Base-by-base conservation (phyloP, 2,329 filamentous ascomycete species). In the Botrytis medusae region DNA sequence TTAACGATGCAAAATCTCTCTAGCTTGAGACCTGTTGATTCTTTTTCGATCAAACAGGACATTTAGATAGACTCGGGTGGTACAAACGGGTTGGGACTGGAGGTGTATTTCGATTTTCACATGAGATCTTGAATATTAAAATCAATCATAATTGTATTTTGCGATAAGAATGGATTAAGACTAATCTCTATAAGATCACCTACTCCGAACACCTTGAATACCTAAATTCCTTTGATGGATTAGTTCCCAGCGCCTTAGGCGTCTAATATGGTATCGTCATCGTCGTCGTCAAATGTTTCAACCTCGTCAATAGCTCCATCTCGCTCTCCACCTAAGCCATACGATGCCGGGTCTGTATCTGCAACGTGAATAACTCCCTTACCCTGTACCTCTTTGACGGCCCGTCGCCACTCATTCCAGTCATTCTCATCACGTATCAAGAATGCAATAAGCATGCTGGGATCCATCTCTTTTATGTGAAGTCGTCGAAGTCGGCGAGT, bases 391-490 rank as follows among this genome's bases (percentile, higher is more conserved):
- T 92, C 89, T 77, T 89, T 89, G 3, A 97, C 87, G n/a, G 89
- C 88, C 74, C 88, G 85, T 79, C 93, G 92, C 95, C 95, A 98
- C 71, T 89, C 87, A 57, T 87, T 84, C 92, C 95, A 98, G 77
- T 99, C 96, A 61, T 91, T 87, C 78, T 95, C 91, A 73, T 93
- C 89, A 59, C 87, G 88, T 75, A 99, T 94, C 51, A 99, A 84
- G 79, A 98, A 98, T 7, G 94, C 95, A 76, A 99, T 93, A 60
- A 99, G 84, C 96, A 99, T 99, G 80, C 94, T 98, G 0, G 96
- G 96, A 79, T 99, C 96, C 93, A 99, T 96, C 80, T 98, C 95
- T 74, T 90, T 90, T 67, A 99, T 87, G 77, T 96, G 91, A 44
- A 99, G 86, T 72, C 92, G 89, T 54, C 95, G 90, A 29, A 99